Conservation (phyloP, 148 eudicot species). For the Chenopodium album region DNA sequence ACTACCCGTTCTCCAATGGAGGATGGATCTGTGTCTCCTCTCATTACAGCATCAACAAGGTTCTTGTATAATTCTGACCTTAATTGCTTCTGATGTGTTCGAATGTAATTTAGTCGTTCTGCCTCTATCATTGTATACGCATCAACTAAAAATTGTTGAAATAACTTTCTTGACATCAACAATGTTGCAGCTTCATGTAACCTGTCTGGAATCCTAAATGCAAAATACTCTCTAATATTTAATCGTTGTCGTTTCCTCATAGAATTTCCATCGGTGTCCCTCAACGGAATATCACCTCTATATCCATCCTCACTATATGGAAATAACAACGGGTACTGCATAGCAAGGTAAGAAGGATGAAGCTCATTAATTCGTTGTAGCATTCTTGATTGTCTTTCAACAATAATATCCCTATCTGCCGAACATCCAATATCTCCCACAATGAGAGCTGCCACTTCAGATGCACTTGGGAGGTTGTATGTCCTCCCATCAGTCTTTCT, state of each 20-base stretch:
- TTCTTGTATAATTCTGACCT: not conserved
- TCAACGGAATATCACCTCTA: not conserved
- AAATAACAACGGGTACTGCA: not conserved
- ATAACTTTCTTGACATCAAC: not conserved
- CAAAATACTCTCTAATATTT: not conserved
- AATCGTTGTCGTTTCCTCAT: not conserved
- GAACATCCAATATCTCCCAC: not conserved
- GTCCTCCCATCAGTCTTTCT: too few relatives aligned
- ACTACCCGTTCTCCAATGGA: not conserved
- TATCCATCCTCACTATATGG: not conserved
- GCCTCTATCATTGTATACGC: not conserved
- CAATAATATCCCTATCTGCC: not conserved
- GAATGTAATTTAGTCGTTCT: not conserved
- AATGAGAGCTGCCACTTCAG: not conserved
- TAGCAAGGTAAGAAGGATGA: not conserved
- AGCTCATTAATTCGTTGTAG: not conserved
- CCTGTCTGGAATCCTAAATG: not conserved
- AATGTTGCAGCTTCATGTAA: not conserved
- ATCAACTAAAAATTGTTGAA: conserved; percentile 12
- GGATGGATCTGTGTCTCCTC: conserved; percentile 1
- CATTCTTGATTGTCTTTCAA: not conserved
- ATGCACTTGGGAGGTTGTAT: too few relatives aligned
- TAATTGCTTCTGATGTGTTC: not conserved
- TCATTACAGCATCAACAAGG: not conserved
- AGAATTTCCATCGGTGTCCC: not conserved